Evolutionary conservation across 352 stramenopile genomes (phyloP).

Genomic region (Phytophthora hybrid): DNA sequence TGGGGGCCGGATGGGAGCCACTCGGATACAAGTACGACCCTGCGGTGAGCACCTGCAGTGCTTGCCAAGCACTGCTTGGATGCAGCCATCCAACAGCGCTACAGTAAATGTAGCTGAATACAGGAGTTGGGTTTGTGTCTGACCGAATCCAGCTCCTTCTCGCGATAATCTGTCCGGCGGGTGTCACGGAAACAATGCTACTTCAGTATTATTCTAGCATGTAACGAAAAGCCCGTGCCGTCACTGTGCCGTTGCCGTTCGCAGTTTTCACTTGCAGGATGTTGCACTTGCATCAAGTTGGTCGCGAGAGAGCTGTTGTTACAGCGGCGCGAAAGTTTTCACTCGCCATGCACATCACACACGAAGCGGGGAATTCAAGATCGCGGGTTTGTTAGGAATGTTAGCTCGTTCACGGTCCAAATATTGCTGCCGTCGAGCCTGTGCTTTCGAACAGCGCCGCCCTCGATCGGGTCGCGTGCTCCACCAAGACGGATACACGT

Average conservation of each 20-base stretch:
- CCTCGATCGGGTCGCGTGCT: not conserved
- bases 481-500: not conserved
- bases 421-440: not conserved
- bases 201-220: not conserved
- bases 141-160: slow-evolving; percentile 29
- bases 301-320: slow-evolving; percentile 11
- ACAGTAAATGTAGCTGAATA: not conserved
- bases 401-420: not conserved
- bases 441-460: slow-evolving; percentile 2
- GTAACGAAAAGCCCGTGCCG: not conserved
- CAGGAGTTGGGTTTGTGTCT: slow-evolving; percentile 13
- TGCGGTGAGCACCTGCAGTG: not conserved
- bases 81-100: not conserved
- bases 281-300: slow-evolving; percentile 20
- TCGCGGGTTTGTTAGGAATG: slow-evolving; percentile 14
- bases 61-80: not conserved
- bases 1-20: not conserved
- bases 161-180: not conserved
- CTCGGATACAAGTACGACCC: not conserved
- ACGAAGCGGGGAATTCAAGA: slow-evolving; percentile 9
- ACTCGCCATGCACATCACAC: slow-evolving; percentile 25
- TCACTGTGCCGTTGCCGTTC: not conserved
- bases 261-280: slow-evolving; percentile 11
- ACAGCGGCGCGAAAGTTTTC: slow-evolving; percentile 30
- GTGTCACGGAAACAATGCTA: slow-evolving; percentile 9